A percentile compares a stretch with the other conserved stretches of the same genome.
Evolutionary conservation across 768 basidiomycete genomes (phyloP).

Genomic region (Mycena maculata): DNA sequence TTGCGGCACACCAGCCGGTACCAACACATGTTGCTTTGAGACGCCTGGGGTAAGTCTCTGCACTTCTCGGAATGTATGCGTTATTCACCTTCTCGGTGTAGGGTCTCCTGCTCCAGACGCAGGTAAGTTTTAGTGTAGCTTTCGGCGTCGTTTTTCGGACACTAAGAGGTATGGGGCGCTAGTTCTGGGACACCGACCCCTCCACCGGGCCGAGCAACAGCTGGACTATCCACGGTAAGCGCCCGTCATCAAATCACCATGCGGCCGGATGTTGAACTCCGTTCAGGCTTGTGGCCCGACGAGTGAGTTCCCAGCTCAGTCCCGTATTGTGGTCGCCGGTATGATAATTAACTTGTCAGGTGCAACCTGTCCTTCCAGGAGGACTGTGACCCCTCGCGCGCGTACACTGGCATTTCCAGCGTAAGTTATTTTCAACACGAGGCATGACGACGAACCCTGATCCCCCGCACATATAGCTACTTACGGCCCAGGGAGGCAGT

Average conservation of each 20-base stretch:
- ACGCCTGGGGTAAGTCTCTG: slow-evolving; percentile 45
- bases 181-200: slow-evolving; percentile 66
- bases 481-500: slow-evolving; percentile 54
- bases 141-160: not conserved
- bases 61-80: not conserved
- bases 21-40: slow-evolving; percentile 61
- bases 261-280: slow-evolving; percentile 22
- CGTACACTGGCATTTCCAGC: slow-evolving; percentile 56
- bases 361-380: slow-evolving; percentile 57
- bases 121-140: not conserved
- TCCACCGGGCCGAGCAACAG: slow-evolving; percentile 58
- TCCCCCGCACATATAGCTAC: slow-evolving; percentile 45
- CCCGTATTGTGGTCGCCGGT: slow-evolving; percentile 37
- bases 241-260: not conserved
- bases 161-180: not conserved
- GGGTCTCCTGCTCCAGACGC: slow-evolving; percentile 60
- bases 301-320: slow-evolving; percentile 50
- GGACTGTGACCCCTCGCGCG: slow-evolving; percentile 58
- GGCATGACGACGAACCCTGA: too few species aligned
- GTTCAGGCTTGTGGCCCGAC: slow-evolving; percentile 62
- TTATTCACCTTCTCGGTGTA: not conserved
- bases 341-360: slow-evolving; percentile 47
- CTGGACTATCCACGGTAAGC: slow-evolving; percentile 60
- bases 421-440: slow-evolving; percentile 31
- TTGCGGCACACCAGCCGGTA: slow-evolving; percentile 18